Evolutionary conservation across 1,139 yeast species (phyloP), one percentile per base, ranked within the genome.

Genomic region (Kodamaea arcana): DNA sequence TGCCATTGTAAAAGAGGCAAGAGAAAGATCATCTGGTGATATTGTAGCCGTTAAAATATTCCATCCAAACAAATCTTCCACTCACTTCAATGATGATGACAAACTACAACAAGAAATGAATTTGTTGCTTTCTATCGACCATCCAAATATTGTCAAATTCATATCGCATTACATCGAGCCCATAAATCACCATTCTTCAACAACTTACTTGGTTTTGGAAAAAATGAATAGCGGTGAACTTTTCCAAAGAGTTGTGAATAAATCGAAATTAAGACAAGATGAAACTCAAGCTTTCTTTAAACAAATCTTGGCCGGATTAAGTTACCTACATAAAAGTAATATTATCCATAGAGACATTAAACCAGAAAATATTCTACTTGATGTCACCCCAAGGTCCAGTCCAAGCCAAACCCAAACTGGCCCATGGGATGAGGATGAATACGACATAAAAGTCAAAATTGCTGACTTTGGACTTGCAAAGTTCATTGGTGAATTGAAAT

Each of bases 261-360:
- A 83, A 58, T 78, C 76, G 36, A 74, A 70, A 43, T 55, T 83
- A 20, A 54, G 79, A 27, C 80, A 79, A 46, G 66, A 68, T 33
- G 92, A 83, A 52, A 74, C 88, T 0, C 73, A 69, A 40, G 78
- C 77, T 2, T 60, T 83, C 3, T 78, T 79, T 47, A 63, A 55
- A 28, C 94, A 83, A 48, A 55, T 83, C 17, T 54, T 83, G n/a
- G 51, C 69, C 2, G 94, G 92, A 0, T 54, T 83, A 22, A 54
- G 59, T 27, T 81, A 83, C 51, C 56, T 86, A 27, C 96, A 87
- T 52, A 65, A 70, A 3, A 72, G 71, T 33, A 87, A 92, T 34
- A 83, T 87, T 28, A 90, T 94, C 4, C 96, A 87, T 60, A 58
- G 96, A 43, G 94, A 87, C 53, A 83, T 88, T 39, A 87, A 87